A percentile compares a stretch with the other conserved stretches of the same genome.
phyloP scores from a whole-genome alignment of 768 basidiomycete species.

The Albatrellus ellisii region DNA sequence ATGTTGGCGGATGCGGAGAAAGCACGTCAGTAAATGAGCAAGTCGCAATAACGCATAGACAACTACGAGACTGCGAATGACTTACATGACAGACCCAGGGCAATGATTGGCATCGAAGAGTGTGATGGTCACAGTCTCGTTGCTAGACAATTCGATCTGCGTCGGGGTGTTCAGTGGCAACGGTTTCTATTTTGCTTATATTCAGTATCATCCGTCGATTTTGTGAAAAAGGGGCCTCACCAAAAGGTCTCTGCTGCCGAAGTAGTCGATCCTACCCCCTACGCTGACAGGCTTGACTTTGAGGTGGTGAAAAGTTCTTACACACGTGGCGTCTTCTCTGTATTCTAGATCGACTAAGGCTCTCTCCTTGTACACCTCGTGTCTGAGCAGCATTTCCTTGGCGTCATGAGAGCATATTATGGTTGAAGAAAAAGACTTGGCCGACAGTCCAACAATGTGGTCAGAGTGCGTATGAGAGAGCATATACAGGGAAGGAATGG shows the following conservation, averaged over 20 bases:
- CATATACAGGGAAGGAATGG: slow-evolving; percentile 45
- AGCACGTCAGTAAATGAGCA: too few relatives aligned
- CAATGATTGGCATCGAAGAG: slow-evolving; percentile 90
- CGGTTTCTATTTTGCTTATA: slow-evolving; percentile 28
- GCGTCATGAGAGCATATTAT: slow-evolving; percentile 76
- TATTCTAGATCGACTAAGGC: slow-evolving; percentile 39
- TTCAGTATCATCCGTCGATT: not conserved
- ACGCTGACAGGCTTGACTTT: slow-evolving; percentile 37
- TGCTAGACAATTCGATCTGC: slow-evolving; percentile 38
- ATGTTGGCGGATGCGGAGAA: not conserved
- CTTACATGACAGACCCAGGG: slow-evolving; percentile 86
- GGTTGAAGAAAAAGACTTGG: slow-evolving; percentile 56
- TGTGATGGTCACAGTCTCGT: slow-evolving; percentile 57
- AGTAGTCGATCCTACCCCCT: slow-evolving; percentile 32
- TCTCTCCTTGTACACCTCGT: slow-evolving; percentile 60
- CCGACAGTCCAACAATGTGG: slow-evolving; percentile 66
- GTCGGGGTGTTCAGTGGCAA: slow-evolving; percentile 56
- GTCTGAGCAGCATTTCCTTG: slow-evolving; percentile 72
- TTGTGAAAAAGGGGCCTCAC: slow-evolving; percentile 25
- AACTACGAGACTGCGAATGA: slow-evolving; percentile 3
- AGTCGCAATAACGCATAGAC: not conserved
- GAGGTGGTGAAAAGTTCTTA: slow-evolving; percentile 54
- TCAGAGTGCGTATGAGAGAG: slow-evolving; percentile 87
- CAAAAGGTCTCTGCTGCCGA: slow-evolving; percentile 53
- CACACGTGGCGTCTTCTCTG: slow-evolving; percentile 28